A percentile compares a stretch with the other conserved stretches of the same genome.
These are phyloP conservation scores for Quercus ilex DNA, from an alignment of 306 rosid genomes.

Conservation along the genomic window DNA sequence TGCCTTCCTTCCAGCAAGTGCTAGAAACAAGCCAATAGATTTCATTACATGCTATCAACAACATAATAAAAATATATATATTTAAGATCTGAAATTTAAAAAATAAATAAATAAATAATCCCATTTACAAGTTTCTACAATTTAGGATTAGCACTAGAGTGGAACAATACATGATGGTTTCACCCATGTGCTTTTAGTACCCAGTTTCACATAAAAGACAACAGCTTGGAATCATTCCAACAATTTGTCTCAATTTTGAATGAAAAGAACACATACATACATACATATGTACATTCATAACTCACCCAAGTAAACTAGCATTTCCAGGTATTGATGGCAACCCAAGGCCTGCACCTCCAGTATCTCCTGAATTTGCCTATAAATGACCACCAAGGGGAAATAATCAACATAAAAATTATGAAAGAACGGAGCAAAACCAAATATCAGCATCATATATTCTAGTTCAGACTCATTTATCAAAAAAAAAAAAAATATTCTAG, in stretches of 20 bases:
- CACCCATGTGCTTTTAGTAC: not conserved
- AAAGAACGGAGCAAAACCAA: not conserved
- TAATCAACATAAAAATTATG: conserved; percentile 22
- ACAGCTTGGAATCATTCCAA: not conserved
- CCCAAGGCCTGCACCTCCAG: conserved; percentile 44
- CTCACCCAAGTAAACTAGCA: conserved; percentile 95
- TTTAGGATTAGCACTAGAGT: not conserved
- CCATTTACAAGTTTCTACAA: not conserved
- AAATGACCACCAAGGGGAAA: conserved; percentile 16
- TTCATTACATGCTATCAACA: no score
- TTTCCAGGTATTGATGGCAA: conserved; percentile 68
- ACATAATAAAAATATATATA: not conserved
- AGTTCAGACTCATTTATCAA: no score
- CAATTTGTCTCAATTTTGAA: not conserved
- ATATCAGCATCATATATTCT: conserved; percentile 2
- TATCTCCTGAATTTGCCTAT: conserved; percentile 67
- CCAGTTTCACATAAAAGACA: not conserved
- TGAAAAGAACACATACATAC: not conserved
- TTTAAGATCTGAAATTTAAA: not conserved
- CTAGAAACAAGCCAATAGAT: no score
- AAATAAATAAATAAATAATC: not conserved
- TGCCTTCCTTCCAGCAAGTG: not conserved
- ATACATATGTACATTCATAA: not conserved
- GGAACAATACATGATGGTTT: not conserved
- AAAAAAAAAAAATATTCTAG: no score